phyloP scores from a whole-genome alignment of 257 asterid genomes.

The Scutellaria galericulata region DNA sequence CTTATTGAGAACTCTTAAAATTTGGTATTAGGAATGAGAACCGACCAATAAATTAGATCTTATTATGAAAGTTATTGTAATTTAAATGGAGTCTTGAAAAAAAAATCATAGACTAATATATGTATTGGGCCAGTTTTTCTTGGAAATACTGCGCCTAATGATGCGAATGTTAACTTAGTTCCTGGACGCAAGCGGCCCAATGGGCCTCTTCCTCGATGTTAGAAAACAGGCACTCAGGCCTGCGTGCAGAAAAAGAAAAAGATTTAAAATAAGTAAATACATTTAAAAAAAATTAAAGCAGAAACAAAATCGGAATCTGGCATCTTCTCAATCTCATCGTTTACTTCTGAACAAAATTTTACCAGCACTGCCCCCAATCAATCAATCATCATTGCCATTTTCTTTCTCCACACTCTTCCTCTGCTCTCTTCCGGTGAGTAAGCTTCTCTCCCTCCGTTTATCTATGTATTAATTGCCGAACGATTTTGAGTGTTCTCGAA shows the following conservation, averaged over 20 bases:
- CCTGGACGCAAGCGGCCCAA: background rate
- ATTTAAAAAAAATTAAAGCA: background rate
- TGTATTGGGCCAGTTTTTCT: too few relatives aligned
- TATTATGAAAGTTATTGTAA: too few relatives aligned
- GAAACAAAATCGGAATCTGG: conserved; percentile 29
- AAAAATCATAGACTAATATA: too few relatives aligned
- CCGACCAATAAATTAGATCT: too few relatives aligned
- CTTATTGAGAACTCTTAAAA: too few relatives aligned
- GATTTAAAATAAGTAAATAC: background rate
- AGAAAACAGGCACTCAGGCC: background rate
- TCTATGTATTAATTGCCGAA: conserved; percentile 13
- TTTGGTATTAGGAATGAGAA: too few relatives aligned
- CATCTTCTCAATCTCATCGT: conserved; percentile 30
- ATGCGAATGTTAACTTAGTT: too few relatives aligned
- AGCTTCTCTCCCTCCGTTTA: conserved; percentile 8
- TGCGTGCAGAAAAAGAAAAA: background rate
- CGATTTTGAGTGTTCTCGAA: conserved; percentile 22
- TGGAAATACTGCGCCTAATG: too few relatives aligned
- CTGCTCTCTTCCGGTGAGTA: conserved; percentile 32
- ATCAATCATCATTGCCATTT: conserved; percentile 30
- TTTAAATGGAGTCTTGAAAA: too few relatives aligned
- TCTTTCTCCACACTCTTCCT: conserved; percentile 23
- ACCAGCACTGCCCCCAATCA: conserved; percentile 33
- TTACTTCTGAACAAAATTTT: conserved; percentile 32
- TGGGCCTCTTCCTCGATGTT: background rate